Percentiles rank a stretch among this genome's conserved stretches.
These are phyloP conservation scores for Solanum sparsipilum DNA, from an alignment of 257 asterid genomes.

Conservation along the genomic window DNA sequence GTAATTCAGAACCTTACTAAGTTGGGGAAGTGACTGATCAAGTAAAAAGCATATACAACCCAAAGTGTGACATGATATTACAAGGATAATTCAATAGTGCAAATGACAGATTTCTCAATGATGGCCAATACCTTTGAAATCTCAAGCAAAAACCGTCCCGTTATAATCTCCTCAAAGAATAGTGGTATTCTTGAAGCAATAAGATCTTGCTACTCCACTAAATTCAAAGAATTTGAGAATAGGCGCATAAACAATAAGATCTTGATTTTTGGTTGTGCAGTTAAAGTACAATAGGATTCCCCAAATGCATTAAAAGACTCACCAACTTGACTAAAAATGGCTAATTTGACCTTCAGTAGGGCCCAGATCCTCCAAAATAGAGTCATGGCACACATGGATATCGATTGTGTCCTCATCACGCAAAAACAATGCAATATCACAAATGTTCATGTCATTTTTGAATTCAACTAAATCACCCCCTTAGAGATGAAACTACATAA, in stretches of 20 bases:
- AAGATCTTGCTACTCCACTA: not conserved
- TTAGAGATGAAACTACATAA: too few relatives aligned
- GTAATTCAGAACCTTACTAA: not conserved
- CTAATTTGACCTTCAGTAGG: too few relatives aligned
- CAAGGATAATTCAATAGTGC: not conserved
- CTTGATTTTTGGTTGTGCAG: too few relatives aligned
- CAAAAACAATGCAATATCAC: too few relatives aligned
- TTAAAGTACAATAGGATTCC: too few relatives aligned
- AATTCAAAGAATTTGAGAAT: not conserved
- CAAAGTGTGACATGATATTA: not conserved
- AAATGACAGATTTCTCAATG: not conserved
- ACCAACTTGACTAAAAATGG: too few relatives aligned
- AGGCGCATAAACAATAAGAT: not conserved
- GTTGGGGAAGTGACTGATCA: not conserved
- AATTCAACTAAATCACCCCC: too few relatives aligned
- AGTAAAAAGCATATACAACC: not conserved
- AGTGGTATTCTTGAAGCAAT: not conserved
- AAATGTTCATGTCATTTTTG: too few relatives aligned
- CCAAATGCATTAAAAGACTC: too few relatives aligned
- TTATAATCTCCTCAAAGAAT: not conserved
- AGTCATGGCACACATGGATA: too few relatives aligned
- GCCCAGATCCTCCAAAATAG: too few relatives aligned
- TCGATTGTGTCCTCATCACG: too few relatives aligned
- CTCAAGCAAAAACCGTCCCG: not conserved
- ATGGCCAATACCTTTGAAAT: not conserved